Evolutionary conservation across 2,329 filamentous ascomycete species (phyloP), one percentile per base, ranked within the genome.

Genomic region (Exophiala calicioides): DNA sequence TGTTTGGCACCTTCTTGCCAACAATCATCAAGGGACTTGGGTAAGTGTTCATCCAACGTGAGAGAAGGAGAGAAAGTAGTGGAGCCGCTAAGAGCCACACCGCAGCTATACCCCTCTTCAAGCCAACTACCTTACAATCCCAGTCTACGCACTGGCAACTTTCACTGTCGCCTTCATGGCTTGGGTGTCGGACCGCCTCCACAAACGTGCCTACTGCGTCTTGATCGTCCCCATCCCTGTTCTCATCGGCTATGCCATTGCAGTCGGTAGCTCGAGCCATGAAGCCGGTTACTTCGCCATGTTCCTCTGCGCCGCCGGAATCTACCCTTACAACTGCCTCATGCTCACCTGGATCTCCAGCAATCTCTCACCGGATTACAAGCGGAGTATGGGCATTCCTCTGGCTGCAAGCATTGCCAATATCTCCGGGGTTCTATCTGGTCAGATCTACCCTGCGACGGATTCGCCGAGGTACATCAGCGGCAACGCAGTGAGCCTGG

Each of bases 41-140:
- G 41, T 44, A 16, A 10, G 41, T 34, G 3, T 19, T 16, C 7
- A 15, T 16, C 33, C 23, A 4, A 35, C 33, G 6, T 19, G n/a
- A n/a, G n/a, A n/a, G n/a, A n/a, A n/a, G n/a, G n/a, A n/a, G n/a
- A n/a, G n/a, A n/a, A n/a, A n/a, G n/a, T n/a, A n/a, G n/a, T n/a
- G n/a, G n/a, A n/a, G n/a, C n/a, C n/a, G n/a, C n/a, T n/a, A n/a
- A n/a, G n/a, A n/a, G 12, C 21, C 35, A 20, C 4, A 15, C 13
- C 7, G 12, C 26, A 46, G 43, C 5, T 46, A 38, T 35, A 40
- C 43, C 15, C 31, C 34, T 4, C 15, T 46, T 16, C 33, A 46
- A 40, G 43, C 35, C 21, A 76, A 81, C 45, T 73, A 76, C 29
- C 64, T 80, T 24, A 80, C 76, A 4, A 75, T 81, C 1, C 77